Evolutionary conservation across 306 rosid species (phyloP).

Genomic region (Pachyrhizus erosus): DNA sequence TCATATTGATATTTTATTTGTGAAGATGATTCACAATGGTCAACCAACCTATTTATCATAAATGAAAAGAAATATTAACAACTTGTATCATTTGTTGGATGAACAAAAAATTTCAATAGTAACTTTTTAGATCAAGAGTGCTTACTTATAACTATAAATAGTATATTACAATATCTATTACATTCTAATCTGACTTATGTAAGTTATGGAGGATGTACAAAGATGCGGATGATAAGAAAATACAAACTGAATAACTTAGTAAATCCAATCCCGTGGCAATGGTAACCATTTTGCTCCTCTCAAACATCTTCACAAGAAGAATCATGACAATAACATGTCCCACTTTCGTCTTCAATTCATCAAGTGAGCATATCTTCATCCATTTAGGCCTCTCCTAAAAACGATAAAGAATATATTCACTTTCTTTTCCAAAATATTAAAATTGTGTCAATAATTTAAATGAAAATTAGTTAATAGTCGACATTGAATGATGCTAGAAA

Average conservation of each 20-base stretch:
- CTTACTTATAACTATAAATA: background rate
- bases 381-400: conserved; percentile 87
- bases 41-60: too few relatives aligned
- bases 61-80: background rate
- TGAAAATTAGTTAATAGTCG: background rate
- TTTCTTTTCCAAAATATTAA: background rate
- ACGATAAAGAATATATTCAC: background rate
- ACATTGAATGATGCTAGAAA: background rate
- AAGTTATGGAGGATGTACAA: conserved; percentile 92
- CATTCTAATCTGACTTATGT: conserved; percentile 65
- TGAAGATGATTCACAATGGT: too few relatives aligned
- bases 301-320: conserved; percentile 96
- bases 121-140: background rate
- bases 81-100: background rate
- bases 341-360: conserved; percentile 92
- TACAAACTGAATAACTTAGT: conserved; percentile 83
- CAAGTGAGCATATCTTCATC: conserved; percentile 95
- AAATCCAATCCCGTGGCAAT: conserved; percentile 86
- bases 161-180: conserved; percentile 14
- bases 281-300: conserved; percentile 94
- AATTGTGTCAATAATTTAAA: background rate
- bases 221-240: conserved; percentile 93
- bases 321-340: conserved; percentile 98
- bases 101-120: background rate
- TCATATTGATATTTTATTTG: too few relatives aligned